A percentile compares a stretch with the other conserved stretches of the same genome.
Evolutionary conservation across 1,139 yeast genomes (phyloP).

Genomic region (Candida glucosophila): DNA sequence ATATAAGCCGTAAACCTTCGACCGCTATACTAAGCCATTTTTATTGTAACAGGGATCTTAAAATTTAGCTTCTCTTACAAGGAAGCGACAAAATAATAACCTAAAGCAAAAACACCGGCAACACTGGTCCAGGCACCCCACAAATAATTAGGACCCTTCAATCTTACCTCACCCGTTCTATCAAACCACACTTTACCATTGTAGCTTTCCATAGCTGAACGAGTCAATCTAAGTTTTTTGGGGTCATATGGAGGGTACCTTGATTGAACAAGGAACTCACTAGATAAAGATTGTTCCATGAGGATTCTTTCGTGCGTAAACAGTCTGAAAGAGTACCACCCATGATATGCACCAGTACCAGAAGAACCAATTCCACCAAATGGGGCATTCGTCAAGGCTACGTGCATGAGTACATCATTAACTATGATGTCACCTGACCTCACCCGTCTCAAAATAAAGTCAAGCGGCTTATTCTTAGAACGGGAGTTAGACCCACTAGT

Average conservation of each 20-base stretch:
- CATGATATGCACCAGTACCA: constrained; percentile 80
- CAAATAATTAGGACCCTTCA: constrained; percentile 25
- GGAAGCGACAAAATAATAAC: constrained; percentile 4
- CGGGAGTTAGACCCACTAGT: constrained; percentile 37
- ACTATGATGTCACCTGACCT: constrained; percentile 71
- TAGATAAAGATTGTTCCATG: constrained; percentile 60
- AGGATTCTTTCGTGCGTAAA: constrained; percentile 74
- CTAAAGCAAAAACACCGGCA: constrained; percentile 22
- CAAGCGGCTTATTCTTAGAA: constrained; percentile 37
- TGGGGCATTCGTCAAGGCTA: constrained; percentile 63
- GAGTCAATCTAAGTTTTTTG: constrained; percentile 22
- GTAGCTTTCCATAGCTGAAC: constrained; percentile 17
- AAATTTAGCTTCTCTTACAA: too few relatives aligned
- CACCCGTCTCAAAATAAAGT: constrained; percentile 41
- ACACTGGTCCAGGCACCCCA: constrained; percentile 26
- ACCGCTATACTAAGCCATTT: too few relatives aligned
- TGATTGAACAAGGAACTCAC: constrained; percentile 45
- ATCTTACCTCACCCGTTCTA: constrained; percentile 25
- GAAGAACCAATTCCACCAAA: constrained; percentile 90
- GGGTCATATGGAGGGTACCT: constrained; percentile 64
- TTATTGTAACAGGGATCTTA: too few relatives aligned
- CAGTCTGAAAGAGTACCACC: constrained; percentile 58
- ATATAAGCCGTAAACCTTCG: too few relatives aligned
- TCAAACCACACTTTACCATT: constrained; percentile 29
- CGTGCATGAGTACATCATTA: constrained; percentile 72